These are phyloP conservation scores for Pulveroboletus frians DNA, from an alignment of 768 basidiomycete genomes.

Conservation along the genomic window DNA sequence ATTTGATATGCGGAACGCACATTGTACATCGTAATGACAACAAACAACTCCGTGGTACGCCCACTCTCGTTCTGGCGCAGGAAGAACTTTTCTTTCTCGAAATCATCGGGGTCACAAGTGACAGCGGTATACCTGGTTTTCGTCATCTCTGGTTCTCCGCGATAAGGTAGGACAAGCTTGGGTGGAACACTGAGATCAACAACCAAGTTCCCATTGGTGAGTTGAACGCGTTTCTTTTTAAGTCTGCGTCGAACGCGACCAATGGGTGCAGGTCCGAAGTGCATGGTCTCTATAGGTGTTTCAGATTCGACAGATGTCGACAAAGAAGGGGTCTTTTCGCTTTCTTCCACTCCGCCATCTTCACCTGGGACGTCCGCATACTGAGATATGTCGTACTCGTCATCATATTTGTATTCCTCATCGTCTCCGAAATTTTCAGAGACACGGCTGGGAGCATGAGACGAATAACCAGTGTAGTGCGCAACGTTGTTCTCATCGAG, in stretches of 20 bases:
- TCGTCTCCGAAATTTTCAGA: slow-evolving; percentile 23
- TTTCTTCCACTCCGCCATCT: slow-evolving; percentile 17
- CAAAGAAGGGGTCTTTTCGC: slow-evolving; percentile 24
- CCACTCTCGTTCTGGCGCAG: slow-evolving; percentile 78
- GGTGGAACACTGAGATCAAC: slow-evolving; percentile 81
- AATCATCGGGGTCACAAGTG: slow-evolving; percentile 92
- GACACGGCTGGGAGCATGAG: slow-evolving; percentile 6
- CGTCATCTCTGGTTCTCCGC: slow-evolving; percentile 67
- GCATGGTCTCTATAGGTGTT: slow-evolving; percentile 59
- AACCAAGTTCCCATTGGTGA: slow-evolving; percentile 87
- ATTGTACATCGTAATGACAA: slow-evolving; percentile 96
- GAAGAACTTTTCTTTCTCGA: slow-evolving; percentile 76
- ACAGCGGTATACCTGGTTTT: slow-evolving; percentile 81
- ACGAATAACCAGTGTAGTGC: slow-evolving; percentile 46
- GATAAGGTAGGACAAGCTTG: slow-evolving; percentile 69
- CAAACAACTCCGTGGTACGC: slow-evolving; percentile 83
- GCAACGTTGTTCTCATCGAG: slow-evolving; percentile 51
- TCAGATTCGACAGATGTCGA: slow-evolving; percentile 39
- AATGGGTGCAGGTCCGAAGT: slow-evolving; percentile 84
- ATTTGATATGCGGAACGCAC: slow-evolving; percentile 44
- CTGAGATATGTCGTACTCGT: slow-evolving; percentile 31
- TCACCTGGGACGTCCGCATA: slow-evolving; percentile 23
- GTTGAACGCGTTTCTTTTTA: slow-evolving; percentile 74
- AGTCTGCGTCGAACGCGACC: slow-evolving; percentile 75
- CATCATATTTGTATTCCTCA: slow-evolving; percentile 5